Evolutionary conservation across 331 rosid genomes (phyloP), one percentile per base, ranked within the genome.

Genomic region (Malus hybrid): DNA sequence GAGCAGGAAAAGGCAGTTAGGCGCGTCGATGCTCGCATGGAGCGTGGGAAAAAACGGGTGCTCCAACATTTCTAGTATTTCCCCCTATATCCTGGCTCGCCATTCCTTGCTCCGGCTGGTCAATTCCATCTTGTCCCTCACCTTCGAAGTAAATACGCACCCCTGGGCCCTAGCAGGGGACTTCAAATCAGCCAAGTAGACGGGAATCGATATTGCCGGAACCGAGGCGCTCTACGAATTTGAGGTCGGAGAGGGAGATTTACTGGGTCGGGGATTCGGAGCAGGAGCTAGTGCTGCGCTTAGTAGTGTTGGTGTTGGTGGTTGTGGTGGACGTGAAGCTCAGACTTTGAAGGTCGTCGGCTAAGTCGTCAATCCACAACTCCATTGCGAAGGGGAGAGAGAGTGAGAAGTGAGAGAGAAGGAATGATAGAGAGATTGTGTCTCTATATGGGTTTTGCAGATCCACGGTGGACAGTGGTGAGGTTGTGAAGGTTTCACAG

Each of bases 41-140:
- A 91, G 94, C 16, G 93, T 86, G 18, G 97, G 97, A 70, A 91
- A 72, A 48, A 91, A 91, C 0, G 97, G 97, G 28, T 91, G 97
- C 75, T 87, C 94, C 78, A 91, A 55, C 79, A 73, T 60, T 73
- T 87, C 93, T 1, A 91, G 85, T 32, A 91, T 91, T 79, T 91
- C 94, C 81, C 84, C 82, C 66, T 91, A 95, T 2, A 93, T 91
- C 77, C 80, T 87, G 44, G 97, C 95, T 39, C 97, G 79, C 1
- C 97, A 91, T 78, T 89, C 95, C 20, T 91, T 91, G 73, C 95
- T 89, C 32, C 97, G 71, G 63, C 91, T 86, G 11, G 71, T 85
- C 4, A 91, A 76, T 46, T 89, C 95, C 75, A 86, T 89, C 91
- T 91, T 91, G 55, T 89, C 94, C 93, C 87, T 91, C 53, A 89